Conservation (phyloP, 1,139 yeast genomes). For the Yamadazyma jaroonii region DNA sequence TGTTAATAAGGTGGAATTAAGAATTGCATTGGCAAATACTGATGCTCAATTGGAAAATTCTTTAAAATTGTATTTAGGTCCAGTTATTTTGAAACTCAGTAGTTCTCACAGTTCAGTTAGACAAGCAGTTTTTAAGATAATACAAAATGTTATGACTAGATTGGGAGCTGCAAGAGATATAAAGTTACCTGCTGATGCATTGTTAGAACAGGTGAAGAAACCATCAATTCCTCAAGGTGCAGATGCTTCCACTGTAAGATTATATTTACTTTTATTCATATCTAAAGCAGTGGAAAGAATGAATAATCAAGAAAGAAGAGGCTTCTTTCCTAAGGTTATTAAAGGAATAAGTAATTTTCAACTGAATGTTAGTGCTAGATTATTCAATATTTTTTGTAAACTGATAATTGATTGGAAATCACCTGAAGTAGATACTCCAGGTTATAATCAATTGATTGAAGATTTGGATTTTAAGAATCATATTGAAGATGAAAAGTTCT, state of each 20-base stretch:
- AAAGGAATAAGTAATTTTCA: constrained; percentile 41
- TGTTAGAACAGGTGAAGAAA: constrained; percentile 59
- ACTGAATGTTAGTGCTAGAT: constrained; percentile 49
- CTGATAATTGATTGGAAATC: constrained; percentile 49
- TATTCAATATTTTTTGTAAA: constrained; percentile 61
- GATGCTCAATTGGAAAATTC: constrained; percentile 63
- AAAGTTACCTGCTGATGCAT: constrained; percentile 58
- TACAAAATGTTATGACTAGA: constrained; percentile 68
- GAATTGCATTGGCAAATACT: constrained; percentile 73
- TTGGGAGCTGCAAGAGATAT: constrained; percentile 55
- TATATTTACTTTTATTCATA: constrained; percentile 65
- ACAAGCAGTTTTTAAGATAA: constrained; percentile 60
- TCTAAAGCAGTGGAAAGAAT: constrained; percentile 64
- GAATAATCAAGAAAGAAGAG: constrained; percentile 25
- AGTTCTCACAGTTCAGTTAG: constrained; percentile 72
- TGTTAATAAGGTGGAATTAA: constrained; percentile 75
- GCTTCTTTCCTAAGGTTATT: constrained; percentile 48
- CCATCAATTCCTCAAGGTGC: constrained; percentile 45
- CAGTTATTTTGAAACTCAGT: constrained; percentile 72
- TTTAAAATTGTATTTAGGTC: constrained; percentile 65
- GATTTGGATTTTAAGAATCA: constrained; percentile 26
- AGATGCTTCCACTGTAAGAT: constrained; percentile 53
- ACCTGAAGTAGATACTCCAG: constrained; percentile 47
- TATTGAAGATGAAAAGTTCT: constrained; percentile 36
- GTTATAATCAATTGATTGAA: constrained; percentile 33